Conservation (phyloP, 2,329 filamentous ascomycete species). For the Botrytis elliptica region DNA sequence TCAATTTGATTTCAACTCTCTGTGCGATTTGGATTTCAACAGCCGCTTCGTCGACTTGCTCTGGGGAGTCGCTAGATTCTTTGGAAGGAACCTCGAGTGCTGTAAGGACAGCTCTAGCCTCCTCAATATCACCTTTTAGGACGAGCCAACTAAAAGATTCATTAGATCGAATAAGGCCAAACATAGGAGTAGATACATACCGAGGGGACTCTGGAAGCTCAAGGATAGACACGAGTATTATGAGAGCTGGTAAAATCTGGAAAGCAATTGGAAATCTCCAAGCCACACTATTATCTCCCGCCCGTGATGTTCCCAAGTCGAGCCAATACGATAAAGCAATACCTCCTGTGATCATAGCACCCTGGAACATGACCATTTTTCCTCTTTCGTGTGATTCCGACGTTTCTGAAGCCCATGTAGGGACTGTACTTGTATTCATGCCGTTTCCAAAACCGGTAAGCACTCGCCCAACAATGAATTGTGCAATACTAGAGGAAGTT, state of each 20-base stretch:
- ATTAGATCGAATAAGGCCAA: not conserved
- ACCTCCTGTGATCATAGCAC: slow-evolving; percentile 22
- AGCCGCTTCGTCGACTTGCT: slow-evolving; percentile 1
- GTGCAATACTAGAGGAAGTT: slow-evolving; percentile 51
- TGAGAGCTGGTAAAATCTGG: slow-evolving; percentile 19
- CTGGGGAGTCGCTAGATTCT: slow-evolving; percentile 43
- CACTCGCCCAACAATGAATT: slow-evolving; percentile 63
- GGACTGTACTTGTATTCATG: slow-evolving; percentile 48
- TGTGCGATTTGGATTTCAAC: not conserved
- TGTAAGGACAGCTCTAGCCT: slow-evolving; percentile 40
- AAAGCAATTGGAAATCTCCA: slow-evolving; percentile 25
- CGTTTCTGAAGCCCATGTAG: slow-evolving; percentile 25
- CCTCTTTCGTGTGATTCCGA: slow-evolving; percentile 23
- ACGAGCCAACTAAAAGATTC: slow-evolving; percentile 38
- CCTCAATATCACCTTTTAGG: slow-evolving; percentile 36
- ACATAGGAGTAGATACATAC: not conserved
- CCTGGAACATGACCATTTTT: slow-evolving; percentile 22
- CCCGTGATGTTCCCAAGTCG: slow-evolving; percentile 18
- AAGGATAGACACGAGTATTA: slow-evolving; percentile 30
- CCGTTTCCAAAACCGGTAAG: slow-evolving; percentile 76
- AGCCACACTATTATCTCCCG: not conserved
- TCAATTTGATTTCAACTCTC: not conserved
- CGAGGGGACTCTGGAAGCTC: slow-evolving; percentile 39
- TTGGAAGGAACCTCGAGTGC: slow-evolving; percentile 34
- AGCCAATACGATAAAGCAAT: slow-evolving; percentile 23